These are phyloP conservation scores for Leccinum variicolor DNA, from an alignment of 768 basidiomycete genomes.

Conservation along the genomic window DNA sequence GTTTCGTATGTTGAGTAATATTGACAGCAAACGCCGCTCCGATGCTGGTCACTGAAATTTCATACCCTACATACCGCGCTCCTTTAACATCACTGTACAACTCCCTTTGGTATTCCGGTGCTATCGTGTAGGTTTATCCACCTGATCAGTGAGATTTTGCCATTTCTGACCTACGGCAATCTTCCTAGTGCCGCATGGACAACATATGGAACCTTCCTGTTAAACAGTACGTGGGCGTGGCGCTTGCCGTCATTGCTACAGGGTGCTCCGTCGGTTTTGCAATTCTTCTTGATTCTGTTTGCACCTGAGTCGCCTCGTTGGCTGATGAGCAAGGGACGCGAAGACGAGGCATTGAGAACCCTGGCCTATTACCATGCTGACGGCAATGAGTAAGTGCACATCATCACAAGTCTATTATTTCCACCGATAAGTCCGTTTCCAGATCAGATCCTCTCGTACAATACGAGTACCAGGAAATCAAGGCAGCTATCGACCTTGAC, in stretches of 20 bases:
- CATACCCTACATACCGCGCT: conserved; percentile 80
- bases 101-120: conserved; percentile 83
- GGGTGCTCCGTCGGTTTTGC: conserved; percentile 62
- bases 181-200: conserved; percentile 70
- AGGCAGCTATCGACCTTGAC: conserved; percentile 70
- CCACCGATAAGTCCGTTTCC: neutral
- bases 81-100: conserved; percentile 77
- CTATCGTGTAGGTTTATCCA: conserved; percentile 57
- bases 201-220: conserved; percentile 76
- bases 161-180: neutral
- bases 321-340: conserved; percentile 71
- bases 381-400: conserved; percentile 50
- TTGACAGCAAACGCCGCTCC: conserved; percentile 66
- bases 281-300: conserved; percentile 64
- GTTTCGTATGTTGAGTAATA: neutral
- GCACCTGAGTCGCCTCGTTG: conserved; percentile 84
- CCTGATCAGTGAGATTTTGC: too few species aligned
- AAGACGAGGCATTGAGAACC: conserved; percentile 61
- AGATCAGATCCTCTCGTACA: conserved; percentile 64
- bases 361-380: conserved; percentile 85
- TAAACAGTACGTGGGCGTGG: conserved; percentile 72
- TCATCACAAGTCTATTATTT: neutral
- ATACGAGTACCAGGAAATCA: conserved; percentile 81
- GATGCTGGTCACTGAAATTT: conserved; percentile 80
- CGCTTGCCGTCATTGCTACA: conserved; percentile 77